Base-by-base conservation (phyloP, 331 rosid species). In the Phaseolus coccineus region DNA sequence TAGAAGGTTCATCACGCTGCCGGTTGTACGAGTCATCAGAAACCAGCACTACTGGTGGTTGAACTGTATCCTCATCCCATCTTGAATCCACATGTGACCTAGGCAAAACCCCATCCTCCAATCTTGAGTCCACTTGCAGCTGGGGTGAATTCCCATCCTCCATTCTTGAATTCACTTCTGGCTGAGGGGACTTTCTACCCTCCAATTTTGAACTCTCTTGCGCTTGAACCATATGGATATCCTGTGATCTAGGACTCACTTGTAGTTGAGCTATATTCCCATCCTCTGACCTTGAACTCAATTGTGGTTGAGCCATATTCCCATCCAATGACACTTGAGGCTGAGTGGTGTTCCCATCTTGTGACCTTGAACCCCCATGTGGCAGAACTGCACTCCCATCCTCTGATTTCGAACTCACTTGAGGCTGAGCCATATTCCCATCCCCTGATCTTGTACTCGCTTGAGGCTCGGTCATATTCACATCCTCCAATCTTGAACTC, bases 1-100 rank as follows among this genome's bases (percentile, higher is more conserved):
- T 73, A 10, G 73, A 81, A 68, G 77, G 84, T 27, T 75, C 85
- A 19, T 77, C 77, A 37, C 13, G 81, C 44, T 27, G 73, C 24
- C 13, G 62, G 61, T 44, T 69, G 48, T 10, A 56, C 0, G 89
- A 86, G 76, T 91, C 90, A 8, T 86, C 89, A 6, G 92, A 86
- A 16, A 69, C 87, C 8, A 37, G 78, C 11, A 81, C 84, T n/a
- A 46, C 61, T 2, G 5, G 71, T 7, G 57, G 72, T 71, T 46
- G 65, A 57, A 61, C 65, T 28, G 33, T 22, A 42, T 56, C 56
- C 69, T 3, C 71, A 10, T 83, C 91, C 8, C 79, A 53, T 58
- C 81, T 82, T 19, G 84, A 80, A 82, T 78, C 44, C 3, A 28
- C 78, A 47, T 16, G 88, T 35, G 55, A 70, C 76, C 75, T 87